Evolutionary conservation across 2,329 filamentous ascomycete species (phyloP).

Genomic region (Botrytis medusae): DNA sequence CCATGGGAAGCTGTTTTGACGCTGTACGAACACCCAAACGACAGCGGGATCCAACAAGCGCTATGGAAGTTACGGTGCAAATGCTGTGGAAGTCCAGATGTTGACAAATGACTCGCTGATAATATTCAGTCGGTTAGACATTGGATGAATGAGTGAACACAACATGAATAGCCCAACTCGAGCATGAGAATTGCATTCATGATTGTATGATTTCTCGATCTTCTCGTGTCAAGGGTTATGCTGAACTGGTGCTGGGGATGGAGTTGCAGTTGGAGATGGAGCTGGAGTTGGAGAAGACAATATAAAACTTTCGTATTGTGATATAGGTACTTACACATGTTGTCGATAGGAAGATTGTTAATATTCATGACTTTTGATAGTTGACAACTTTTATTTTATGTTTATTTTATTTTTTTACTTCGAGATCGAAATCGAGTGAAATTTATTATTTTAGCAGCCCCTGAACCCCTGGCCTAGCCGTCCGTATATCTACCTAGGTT

Average conservation of each 20-base stretch:
- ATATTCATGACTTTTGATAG: neutral
- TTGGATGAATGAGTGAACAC: neutral
- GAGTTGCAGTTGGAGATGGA: neutral
- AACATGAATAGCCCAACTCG: neutral
- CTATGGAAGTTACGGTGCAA: neutral
- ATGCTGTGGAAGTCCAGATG: neutral
- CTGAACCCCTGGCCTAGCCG: neutral
- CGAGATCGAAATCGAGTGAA: neutral
- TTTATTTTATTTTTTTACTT: neutral
- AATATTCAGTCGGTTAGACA: neutral
- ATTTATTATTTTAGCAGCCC: neutral
- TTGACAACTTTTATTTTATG: neutral
- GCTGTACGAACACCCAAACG: neutral
- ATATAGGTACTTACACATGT: conserved; percentile 8
- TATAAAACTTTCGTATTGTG: neutral
- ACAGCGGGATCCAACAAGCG: conserved; percentile 8
- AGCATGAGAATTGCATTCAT: neutral
- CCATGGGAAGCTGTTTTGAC: conserved; percentile 3
- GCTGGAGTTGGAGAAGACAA: too few species aligned
- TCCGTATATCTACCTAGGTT: conserved; percentile 1
- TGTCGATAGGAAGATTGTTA: neutral
- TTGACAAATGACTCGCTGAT: neutral
- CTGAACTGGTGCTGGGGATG: neutral
- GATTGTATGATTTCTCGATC: neutral
- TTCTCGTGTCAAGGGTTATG: neutral